Conservation (phyloP, 1,284 basidiomycete genomes). For the Ustilago tritici region DNA sequence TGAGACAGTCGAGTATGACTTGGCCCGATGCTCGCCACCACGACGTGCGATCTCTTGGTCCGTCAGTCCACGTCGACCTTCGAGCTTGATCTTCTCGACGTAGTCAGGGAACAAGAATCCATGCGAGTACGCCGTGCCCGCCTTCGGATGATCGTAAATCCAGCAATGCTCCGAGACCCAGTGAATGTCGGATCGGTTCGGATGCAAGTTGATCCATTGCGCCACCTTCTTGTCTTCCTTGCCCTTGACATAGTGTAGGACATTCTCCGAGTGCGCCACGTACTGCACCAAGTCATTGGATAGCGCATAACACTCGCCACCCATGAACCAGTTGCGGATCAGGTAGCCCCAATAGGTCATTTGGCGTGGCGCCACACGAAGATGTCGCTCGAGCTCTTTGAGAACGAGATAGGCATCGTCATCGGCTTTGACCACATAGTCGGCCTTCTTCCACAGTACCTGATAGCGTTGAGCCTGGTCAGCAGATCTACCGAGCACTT, state of each 20-base stretch:
- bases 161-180: conserved; percentile 94
- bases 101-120: conserved; percentile 97
- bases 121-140: conserved; percentile 88
- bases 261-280: conserved; percentile 79
- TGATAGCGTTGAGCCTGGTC: conserved; percentile 46
- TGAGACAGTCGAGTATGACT: conserved; percentile 86
- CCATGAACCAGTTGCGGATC: conserved; percentile 95
- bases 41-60: conserved; percentile 66
- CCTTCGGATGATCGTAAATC: conserved; percentile 97
- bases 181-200: conserved; percentile 80
- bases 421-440: conserved; percentile 69
- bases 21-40: conserved; percentile 71
- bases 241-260: conserved; percentile 80
- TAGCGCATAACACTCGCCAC: conserved; percentile 91
- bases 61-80: conserved; percentile 70
- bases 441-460: conserved; percentile 67
- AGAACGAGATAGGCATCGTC: conserved; percentile 67
- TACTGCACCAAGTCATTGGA: conserved; percentile 91
- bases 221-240: conserved; percentile 94
- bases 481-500: conserved; percentile 37
- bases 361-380: conserved; percentile 62
- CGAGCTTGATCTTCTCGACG: conserved; percentile 76
- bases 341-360: conserved; percentile 74
- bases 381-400: conserved; percentile 67
- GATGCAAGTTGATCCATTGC: conserved; percentile 92